Evolutionary conservation across 805 yeast genomes (phyloP).

Genomic region (Lipomyces yamadae): DNA sequence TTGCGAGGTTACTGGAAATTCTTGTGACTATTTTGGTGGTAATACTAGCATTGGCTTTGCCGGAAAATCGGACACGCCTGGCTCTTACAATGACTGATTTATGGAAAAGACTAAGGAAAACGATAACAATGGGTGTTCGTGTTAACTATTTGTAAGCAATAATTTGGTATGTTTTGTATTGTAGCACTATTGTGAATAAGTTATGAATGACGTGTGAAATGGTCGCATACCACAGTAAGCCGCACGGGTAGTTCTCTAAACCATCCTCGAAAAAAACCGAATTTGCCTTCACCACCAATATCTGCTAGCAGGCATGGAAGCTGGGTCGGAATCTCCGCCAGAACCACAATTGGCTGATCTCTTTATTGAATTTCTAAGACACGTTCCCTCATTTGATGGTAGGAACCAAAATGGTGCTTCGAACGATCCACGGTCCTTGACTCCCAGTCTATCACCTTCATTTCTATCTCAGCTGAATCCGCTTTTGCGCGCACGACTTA

Average conservation of each 20-base stretch:
- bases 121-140: slow-evolving; percentile 22
- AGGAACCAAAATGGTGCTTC: not conserved
- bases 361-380: slow-evolving; percentile 8
- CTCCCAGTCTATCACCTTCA: slow-evolving; percentile 11
- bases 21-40: slow-evolving; percentile 14
- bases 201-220: not conserved
- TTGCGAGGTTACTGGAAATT: slow-evolving; percentile 16
- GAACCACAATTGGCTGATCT: slow-evolving; percentile 2
- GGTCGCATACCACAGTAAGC: too few species aligned
- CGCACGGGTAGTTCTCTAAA: too few species aligned
- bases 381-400: not conserved
- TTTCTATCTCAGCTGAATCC: slow-evolving; percentile 26
- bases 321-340: not conserved
- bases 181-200: not conserved
- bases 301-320: not conserved
- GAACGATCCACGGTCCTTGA: not conserved
- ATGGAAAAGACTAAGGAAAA: slow-evolving; percentile 11
- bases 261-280: too few species aligned
- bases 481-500: slow-evolving; percentile 28
- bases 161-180: not conserved
- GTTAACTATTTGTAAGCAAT: slow-evolving; percentile 23
- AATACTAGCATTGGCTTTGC: slow-evolving; percentile 19
- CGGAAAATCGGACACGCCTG: slow-evolving; percentile 21
- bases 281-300: not conserved
- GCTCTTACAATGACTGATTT: not conserved